These are phyloP conservation scores for Colletotrichum echinochloae DNA, from an alignment of 2,329 filamentous ascomycete genomes.

Conservation along the genomic window DNA sequence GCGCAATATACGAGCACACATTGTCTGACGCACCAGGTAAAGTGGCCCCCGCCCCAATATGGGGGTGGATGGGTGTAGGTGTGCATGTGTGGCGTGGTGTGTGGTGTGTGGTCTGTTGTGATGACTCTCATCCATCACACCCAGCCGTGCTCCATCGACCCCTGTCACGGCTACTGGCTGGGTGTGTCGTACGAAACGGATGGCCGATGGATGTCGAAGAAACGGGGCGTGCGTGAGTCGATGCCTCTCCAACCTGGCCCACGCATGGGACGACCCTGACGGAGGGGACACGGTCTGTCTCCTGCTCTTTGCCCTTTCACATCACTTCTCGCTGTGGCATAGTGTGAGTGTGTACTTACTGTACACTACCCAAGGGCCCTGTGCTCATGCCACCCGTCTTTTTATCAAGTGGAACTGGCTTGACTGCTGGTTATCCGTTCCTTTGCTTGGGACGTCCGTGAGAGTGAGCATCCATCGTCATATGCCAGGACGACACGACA, in stretches of 20 bases:
- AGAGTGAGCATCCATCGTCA: constrained; percentile 15
- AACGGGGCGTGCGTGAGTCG: constrained; percentile 42
- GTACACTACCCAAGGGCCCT: too few species aligned
- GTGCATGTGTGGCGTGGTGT: neutral
- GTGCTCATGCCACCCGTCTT: constrained; percentile 19
- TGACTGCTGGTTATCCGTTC: neutral
- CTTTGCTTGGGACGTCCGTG: constrained; percentile 7
- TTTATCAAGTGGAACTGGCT: constrained; percentile 6
- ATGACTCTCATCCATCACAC: constrained; percentile 32
- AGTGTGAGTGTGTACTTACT: too few species aligned
- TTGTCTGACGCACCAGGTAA: constrained; percentile 63
- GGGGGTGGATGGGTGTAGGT: constrained; percentile 42
- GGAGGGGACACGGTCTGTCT: constrained; percentile 32
- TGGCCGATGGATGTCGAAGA: constrained; percentile 38
- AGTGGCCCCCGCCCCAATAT: constrained; percentile 48
- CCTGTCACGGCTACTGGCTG: constrained; percentile 34
- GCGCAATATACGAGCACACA: constrained; percentile 63
- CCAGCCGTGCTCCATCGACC: constrained; percentile 39
- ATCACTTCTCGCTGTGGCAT: constrained; percentile 4
- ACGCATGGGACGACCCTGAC: constrained; percentile 40
- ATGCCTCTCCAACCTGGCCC: constrained; percentile 16
- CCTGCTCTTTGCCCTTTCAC: constrained; percentile 26
- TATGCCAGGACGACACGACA: constrained; percentile 1
- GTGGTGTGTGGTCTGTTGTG: constrained; percentile 26
- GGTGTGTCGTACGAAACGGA: constrained; percentile 41